Evolutionary conservation across 2,329 filamentous ascomycete genomes (phyloP), one percentile per base, ranked within the genome.

Genomic region (Arthrocladium fulminans): DNA sequence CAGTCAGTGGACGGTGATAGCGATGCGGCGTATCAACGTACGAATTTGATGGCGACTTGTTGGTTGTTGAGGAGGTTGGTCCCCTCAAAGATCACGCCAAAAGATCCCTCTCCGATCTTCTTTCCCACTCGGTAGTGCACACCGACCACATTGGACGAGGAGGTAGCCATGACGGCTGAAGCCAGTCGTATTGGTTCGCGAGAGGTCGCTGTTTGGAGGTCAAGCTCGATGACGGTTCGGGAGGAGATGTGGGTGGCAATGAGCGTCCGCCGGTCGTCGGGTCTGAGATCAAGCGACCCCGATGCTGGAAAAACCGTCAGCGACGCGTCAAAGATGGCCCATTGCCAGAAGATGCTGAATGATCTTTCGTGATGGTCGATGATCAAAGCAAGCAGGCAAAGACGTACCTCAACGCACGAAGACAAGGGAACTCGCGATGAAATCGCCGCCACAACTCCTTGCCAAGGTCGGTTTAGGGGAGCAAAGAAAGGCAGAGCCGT

Each of bases 1-100:
- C 27, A 45, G 48, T 51, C 49, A 55, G 46, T 41, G 48, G 22
- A 67, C 54, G 63, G 59, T 51, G 51, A 17, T 34, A 48, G 34
- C 45, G 45, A 53, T 29, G 7, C n/a, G 29, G 22, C 37, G 44
- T n/a, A 37, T 39, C 24, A 45, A 82, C 86, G 64, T 73, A 94
- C 88, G 72, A 98, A 98, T 76, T 98, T 98, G 76, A 98, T 98
- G 63, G 92, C 92, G 55, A 98, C 90, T 73, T 96, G 89, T 70
- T 97, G 92, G 71, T 94, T 96, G 76, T 98, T 98, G 68, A 98
- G 77, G 61, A 98, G 78, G 68, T 98, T 98, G 64, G 89, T 97
- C 60, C 92, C 92, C 71, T 97, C 92, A 64, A 97, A 97, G 65
- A 97, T 96, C 61, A 97, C 92, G 75, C 90, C 90, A 64, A 97